Evolutionary conservation across 2,329 filamentous ascomycete genomes (phyloP).

Genomic region (Aspergillus caelatus): DNA sequence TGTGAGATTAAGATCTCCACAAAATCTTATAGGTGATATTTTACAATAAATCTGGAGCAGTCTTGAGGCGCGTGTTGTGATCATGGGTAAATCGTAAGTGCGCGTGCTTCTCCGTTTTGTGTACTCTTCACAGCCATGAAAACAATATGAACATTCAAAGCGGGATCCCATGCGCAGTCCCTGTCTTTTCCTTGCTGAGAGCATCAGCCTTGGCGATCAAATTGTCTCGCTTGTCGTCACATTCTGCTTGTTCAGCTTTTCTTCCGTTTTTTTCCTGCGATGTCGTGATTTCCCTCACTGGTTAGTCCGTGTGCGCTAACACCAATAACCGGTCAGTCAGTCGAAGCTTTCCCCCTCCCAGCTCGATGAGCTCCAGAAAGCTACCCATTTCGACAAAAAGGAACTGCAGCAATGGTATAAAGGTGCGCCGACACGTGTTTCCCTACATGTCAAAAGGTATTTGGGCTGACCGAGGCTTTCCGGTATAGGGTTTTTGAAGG

Average conservation of each 20-base stretch:
- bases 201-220: neutral
- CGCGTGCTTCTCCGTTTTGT: slow-evolving; percentile 12
- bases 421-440: slow-evolving; percentile 60
- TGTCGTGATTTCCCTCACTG: neutral
- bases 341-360: slow-evolving; percentile 98
- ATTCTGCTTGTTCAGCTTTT: neutral
- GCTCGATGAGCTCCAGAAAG: slow-evolving; percentile 91
- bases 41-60: neutral
- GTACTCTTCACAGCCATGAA: slow-evolving; percentile 3
- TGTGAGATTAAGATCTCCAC: neutral
- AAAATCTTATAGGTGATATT: no score
- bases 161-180: neutral
- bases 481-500: slow-evolving; percentile 84
- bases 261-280: neutral
- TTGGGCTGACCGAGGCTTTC: neutral
- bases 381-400: slow-evolving; percentile 99
- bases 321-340: slow-evolving; percentile 63
- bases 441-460: neutral
- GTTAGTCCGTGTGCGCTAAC: neutral
- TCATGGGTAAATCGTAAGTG: slow-evolving; percentile 44
- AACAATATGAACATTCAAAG: neutral
- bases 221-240: neutral
- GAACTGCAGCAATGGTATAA: slow-evolving; percentile 99
- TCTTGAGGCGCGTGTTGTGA: slow-evolving; percentile 13
- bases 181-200: no score